Percentiles rank a stretch among this genome's conserved stretches.
These are phyloP conservation scores for Quercus glauca DNA, from an alignment of 306 rosid genomes.

Conservation along the genomic window DNA sequence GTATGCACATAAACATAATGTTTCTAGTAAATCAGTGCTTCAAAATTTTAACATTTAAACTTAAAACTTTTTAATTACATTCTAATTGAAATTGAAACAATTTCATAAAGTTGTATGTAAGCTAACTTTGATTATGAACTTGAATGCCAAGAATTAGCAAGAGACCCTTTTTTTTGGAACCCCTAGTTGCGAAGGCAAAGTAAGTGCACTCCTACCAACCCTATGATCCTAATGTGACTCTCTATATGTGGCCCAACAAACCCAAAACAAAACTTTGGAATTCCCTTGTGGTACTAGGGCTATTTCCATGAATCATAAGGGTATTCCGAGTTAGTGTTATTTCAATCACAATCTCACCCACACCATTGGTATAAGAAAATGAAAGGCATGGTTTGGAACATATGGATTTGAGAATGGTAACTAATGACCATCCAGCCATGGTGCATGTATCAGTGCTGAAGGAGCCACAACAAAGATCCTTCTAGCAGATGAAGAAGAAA, in stretches of 20 bases:
- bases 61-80: no score
- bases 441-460: conserved; percentile 42
- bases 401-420: conserved; percentile 31
- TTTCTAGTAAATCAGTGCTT: no score
- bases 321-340: conserved; percentile 34
- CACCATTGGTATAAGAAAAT: conserved; percentile 51
- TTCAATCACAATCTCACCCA: conserved; percentile 40
- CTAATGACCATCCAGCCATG: conserved; percentile 45
- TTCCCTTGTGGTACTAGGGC: conserved; percentile 16
- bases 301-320: conserved; percentile 31
- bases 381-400: conserved; percentile 54
- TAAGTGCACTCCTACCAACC: conserved; percentile 48
- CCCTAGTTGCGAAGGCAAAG: conserved; percentile 52
- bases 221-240: conserved; percentile 51
- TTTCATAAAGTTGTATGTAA: no score
- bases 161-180: conserved; percentile 42
- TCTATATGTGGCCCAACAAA: conserved; percentile 41
- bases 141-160: conserved; percentile 50
- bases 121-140: conserved; percentile 6
- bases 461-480: conserved; percentile 39
- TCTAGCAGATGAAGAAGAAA: conserved; percentile 38
- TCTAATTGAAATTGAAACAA: no score
- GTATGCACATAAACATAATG: no score
- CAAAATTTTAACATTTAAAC: no score
- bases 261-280: conserved; percentile 44